phyloP scores from a whole-genome alignment of 768 basidiomycete genomes.

The Leucocoprinus leucothites region DNA sequence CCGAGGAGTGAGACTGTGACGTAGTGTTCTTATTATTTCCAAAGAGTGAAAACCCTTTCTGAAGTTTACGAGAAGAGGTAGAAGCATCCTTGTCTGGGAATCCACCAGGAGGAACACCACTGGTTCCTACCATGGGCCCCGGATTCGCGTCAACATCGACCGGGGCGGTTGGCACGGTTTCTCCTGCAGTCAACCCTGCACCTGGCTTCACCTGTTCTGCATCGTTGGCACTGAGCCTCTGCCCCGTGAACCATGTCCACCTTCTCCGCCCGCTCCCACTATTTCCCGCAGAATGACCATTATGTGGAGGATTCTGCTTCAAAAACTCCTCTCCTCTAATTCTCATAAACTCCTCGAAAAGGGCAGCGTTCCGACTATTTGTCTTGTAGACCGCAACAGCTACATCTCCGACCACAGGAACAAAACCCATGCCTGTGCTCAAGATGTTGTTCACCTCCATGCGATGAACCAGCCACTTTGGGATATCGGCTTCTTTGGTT shows the following conservation, averaged over 20 bases:
- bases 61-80: no score
- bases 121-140: no score
- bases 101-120: no score
- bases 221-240: conserved; percentile 29
- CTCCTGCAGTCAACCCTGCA: conserved; percentile 37
- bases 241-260: conserved; percentile 19
- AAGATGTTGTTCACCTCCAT: conserved; percentile 81
- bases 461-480: conserved; percentile 57
- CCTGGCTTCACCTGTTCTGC: conserved; percentile 51
- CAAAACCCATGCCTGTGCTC: conserved; percentile 57
- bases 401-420: conserved; percentile 78
- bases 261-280: conserved; percentile 20
- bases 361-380: conserved; percentile 83
- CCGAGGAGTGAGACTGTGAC: no score
- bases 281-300: conserved; percentile 16
- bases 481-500: conserved; percentile 68
- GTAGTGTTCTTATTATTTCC: no score
- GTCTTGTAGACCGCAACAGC: conserved; percentile 77
- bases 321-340: conserved; percentile 74
- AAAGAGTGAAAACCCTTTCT: no score
- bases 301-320: conserved; percentile 38
- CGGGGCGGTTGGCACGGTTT: no score
- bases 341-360: conserved; percentile 83
- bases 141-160: no score
- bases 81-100: no score